Base-by-base conservation (phyloP, 305 asterid genomes). In the Caryopteris hybrid region DNA sequence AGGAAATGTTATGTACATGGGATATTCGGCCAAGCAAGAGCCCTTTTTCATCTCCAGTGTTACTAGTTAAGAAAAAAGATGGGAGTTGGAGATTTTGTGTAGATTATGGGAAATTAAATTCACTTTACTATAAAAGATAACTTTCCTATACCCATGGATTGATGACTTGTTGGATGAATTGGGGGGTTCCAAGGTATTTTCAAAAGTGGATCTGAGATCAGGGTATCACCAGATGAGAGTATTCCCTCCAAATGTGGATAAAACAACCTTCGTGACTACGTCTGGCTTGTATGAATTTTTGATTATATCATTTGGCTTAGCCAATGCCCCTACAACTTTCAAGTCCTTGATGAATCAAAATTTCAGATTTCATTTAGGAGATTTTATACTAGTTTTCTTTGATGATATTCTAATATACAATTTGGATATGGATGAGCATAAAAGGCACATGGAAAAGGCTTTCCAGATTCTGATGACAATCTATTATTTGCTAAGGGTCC, bases 381-480 rank as follows among this genome's bases (percentile, higher is more conserved):
- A 33, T 6, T 33, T 33, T 33, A 6, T 33, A 1, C 5, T 33
- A 33, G 3, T 69, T 0, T 69, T 69, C 11, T 57, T 69, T 20
- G 52, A 69, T 46, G 43, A 69, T 16, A 69, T 58, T 0, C 8
- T 69, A 0, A 0, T 69, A 0, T 69, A 47, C 8, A 68, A 22
- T 0, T 1, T 1, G 7, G 3, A 2, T 0, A 0, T 57, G 12
- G 38, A 18, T 0, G 1, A 17, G 0, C 65, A 56, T 6, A 4
- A 5, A 0, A 0, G 0, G 0, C 52, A 69, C 2, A 0, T 69
- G 0, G 3, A 0, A 5, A 0, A 0, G 0, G 20, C 27, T 0
- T 45, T 57, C 16, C 18, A 18, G 17, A 1, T 0, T 0, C 0
- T 0, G 0, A 0, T 0, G 0, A 7, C 0, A 6, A 69, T 1